Base-by-base conservation (phyloP, 345 rosid species). In the Camelina hispida region DNA sequence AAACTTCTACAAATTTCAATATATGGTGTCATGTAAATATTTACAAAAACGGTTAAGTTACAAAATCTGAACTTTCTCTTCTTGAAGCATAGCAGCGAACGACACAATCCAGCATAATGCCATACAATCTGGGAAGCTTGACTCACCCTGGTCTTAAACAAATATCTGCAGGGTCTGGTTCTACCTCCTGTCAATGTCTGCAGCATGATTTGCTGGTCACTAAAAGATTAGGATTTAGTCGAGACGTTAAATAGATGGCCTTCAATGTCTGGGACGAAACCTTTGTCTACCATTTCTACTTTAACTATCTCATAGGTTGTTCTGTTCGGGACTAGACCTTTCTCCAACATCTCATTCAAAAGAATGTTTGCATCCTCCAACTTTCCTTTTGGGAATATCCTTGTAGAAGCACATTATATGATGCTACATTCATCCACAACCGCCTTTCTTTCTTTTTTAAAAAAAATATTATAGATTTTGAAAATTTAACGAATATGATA, bases 271-370 rank as follows among this genome's bases (percentile, higher is more conserved):
- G 97, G 98, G 46, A 89, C 78, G 74, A 93, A 89, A 46, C 96
- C 96, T 83, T 88, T 89, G 37, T 85, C 97, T 71, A 91, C 61
- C 93, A 93, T 87, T 81, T 91, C 96, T 72, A 56, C 82, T 79
- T 38, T 87, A 70, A 93, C 80, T 66, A 86, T 83, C 78, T 91
- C 87, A 71, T 86, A 91, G 6, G 96, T 91, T 52, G 71, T 75
- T 64, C 77, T 43, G 77, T 91, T 91, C 8, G 93, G 96, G 55
- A 87, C 70, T 73, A 93, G 48, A 79, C 96, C 98, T 81, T 81
- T 87, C 88, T 93, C 93, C 79, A 93, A 72, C 95, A 93, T 86
- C 85, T 90, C 98, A 84, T 91, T 91, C 66, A 93, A 87, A 68
- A 91, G 85, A 68, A 55, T 64, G 78, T 93, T 90, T 68, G 94